Evolutionary conservation across 2,329 filamentous ascomycete genomes (phyloP).

Genomic region (Diplodia corticola): DNA sequence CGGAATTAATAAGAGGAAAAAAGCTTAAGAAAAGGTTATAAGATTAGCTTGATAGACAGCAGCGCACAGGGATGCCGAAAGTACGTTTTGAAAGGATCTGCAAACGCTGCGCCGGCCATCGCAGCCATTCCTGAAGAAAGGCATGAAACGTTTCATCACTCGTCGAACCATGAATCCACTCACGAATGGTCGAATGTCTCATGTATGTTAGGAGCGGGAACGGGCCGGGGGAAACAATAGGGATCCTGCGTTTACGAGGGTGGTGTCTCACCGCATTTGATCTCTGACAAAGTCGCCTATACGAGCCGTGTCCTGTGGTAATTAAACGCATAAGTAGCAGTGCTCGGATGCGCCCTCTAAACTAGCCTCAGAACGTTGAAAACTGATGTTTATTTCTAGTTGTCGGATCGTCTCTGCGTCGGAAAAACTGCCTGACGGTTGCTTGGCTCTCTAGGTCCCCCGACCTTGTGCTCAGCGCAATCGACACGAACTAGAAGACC

Average conservation of each 20-base stretch:
- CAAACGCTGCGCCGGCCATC: not conserved
- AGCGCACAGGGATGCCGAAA: not conserved
- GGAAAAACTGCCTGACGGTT: not conserved
- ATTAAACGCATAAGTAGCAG: not conserved
- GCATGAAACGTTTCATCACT: not conserved
- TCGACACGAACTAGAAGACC: not conserved
- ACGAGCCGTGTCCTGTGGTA: not conserved
- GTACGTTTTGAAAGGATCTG: not conserved
- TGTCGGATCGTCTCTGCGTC: not conserved
- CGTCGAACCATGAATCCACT: not conserved
- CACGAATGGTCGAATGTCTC: not conserved
- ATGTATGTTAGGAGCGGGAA: not conserved
- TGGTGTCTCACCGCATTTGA: constrained; percentile 2
- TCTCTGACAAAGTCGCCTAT: not conserved
- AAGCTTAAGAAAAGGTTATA: not conserved
- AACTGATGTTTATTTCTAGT: not conserved
- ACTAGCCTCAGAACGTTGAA: no score
- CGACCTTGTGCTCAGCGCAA: not conserved
- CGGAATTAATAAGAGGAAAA: not conserved
- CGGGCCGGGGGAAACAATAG: not conserved
- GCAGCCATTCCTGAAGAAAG: not conserved
- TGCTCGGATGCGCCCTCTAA: not conserved
- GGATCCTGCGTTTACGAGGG: not conserved
- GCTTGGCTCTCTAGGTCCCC: not conserved
- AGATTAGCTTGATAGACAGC: not conserved